Evolutionary conservation across 2,329 filamentous ascomycete species (phyloP), one percentile per base, ranked within the genome.

Genomic region (Trichoderma gracile): DNA sequence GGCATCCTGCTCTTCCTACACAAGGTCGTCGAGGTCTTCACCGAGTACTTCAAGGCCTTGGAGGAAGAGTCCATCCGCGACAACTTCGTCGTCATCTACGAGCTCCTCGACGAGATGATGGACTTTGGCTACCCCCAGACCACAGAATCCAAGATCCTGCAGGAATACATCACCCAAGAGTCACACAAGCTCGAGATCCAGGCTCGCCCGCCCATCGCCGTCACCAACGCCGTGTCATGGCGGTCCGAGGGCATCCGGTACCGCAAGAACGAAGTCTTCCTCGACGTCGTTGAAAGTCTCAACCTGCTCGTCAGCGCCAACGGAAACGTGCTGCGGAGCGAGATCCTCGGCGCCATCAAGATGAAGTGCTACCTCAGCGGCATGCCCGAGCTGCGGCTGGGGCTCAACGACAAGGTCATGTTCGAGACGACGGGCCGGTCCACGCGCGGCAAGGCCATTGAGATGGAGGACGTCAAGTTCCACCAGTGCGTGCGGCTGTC

Each of bases 381-480:
- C 65, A 99, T 99, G 95, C 95, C 95, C 12, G 95, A 99, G 79
- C 79, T 99, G 73, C 89, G 95, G 30, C 79, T 99, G 57, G 95
- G 95, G 5, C 80, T 99, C 74, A 99, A 99, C 81, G 95, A 99
- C 82, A 99, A 99, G 80, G 95, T 92, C 77, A 99, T 99, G 95
- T 99, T 99, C 74, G 95, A 99, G 80, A 96, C 93, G 4, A 99
- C 95, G 0, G 95, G 95, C 30, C 86, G 95, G 67, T 92, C 94
- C 17, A 98, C 94, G 46, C 83, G 95, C 73, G 95, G 95, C 66
- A 99, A 99, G 79, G 92, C 95, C 10, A 95, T 99, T 68, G 95
- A 99, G 80, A 99, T 99, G 95, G 95, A 99, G 74, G 95, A 99
- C 72, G 95, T 99, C 78, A 99, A 99, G 74, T 99, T 99, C 78